Conservation (phyloP, 768 basidiomycete species). For the Podaxis rugospora region DNA sequence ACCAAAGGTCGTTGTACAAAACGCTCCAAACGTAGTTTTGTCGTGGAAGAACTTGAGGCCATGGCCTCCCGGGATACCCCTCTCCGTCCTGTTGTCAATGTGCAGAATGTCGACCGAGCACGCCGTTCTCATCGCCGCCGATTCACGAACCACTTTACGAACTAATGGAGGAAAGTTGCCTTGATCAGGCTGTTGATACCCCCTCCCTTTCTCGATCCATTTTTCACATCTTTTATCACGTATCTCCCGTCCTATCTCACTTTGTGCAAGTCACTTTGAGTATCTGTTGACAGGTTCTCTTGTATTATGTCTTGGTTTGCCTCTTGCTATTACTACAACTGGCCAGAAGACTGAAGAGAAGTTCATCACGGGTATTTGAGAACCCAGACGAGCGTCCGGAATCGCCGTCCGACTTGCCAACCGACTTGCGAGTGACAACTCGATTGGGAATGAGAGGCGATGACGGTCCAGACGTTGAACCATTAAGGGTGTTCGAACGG, state of each 20-base stretch:
- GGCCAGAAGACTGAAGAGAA: too few species aligned
- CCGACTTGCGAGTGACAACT: too few species aligned
- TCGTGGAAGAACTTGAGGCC: neutral
- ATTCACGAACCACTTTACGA: neutral
- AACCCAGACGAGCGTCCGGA: too few species aligned
- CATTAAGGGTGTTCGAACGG: too few species aligned
- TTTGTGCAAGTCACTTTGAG: neutral
- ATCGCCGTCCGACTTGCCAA: too few species aligned
- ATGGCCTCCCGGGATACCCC: neutral
- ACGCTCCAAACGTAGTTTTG: neutral
- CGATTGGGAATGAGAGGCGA: too few species aligned
- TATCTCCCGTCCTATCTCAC: neutral
- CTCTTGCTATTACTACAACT: neutral
- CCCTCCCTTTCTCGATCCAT: neutral
- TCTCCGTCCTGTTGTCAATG: neutral
- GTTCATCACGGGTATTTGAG: too few species aligned
- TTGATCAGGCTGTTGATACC: neutral
- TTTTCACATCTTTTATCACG: neutral
- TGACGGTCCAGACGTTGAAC: too few species aligned
- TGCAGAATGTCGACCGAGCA: neutral
- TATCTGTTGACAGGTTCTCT: constrained; percentile 4
- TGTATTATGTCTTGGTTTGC: neutral
- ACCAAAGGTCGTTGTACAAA: neutral
- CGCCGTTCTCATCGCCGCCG: constrained; percentile 5
- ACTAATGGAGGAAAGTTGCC: neutral